Percentiles rank a stretch among this genome's conserved stretches.
Conservation (phyloP, 2,329 filamentous ascomycete genomes). For the Ophiostoma piceae region DNA sequence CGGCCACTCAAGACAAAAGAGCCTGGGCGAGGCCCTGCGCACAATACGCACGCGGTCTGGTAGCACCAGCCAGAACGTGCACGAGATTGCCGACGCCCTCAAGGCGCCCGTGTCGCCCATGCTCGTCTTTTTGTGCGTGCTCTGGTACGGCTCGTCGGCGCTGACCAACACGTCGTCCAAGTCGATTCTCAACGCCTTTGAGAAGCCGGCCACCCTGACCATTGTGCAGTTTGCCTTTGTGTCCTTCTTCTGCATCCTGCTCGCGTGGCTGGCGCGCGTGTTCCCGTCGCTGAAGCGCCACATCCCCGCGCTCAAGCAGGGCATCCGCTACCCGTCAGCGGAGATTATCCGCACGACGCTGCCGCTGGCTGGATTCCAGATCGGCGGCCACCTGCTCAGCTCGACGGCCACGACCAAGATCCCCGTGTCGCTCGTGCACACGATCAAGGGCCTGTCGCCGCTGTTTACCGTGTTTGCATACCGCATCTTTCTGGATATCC, state of each 20-base stretch:
- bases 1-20: constrained; percentile 72
- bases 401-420: constrained; percentile 93
- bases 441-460: constrained; percentile 94
- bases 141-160: constrained; percentile 95
- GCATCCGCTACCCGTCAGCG: constrained; percentile 72
- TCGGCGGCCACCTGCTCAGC: constrained; percentile 87
- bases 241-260: constrained; percentile 75
- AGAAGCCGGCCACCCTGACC: constrained; percentile 86
- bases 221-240: constrained; percentile 92
- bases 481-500: constrained; percentile 79
- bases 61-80: constrained; percentile 87
- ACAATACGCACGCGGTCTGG: constrained; percentile 74
- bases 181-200: constrained; percentile 86
- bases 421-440: constrained; percentile 93
- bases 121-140: constrained; percentile 77
- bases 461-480: constrained; percentile 94
- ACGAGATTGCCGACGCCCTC: constrained; percentile 86
- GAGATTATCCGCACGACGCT: constrained; percentile 82
- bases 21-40: constrained; percentile 79
- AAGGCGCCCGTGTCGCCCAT: constrained; percentile 83
- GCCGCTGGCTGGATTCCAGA: constrained; percentile 88
- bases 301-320: constrained; percentile 75
- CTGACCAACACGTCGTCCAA: constrained; percentile 97
- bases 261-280: constrained; percentile 67
- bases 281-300: constrained; percentile 66